Percentiles rank a stretch among this genome's conserved stretches.
These are phyloP conservation scores for Pichia membranifaciens DNA, from an alignment of 805 yeast species.

Conservation along the genomic window DNA sequence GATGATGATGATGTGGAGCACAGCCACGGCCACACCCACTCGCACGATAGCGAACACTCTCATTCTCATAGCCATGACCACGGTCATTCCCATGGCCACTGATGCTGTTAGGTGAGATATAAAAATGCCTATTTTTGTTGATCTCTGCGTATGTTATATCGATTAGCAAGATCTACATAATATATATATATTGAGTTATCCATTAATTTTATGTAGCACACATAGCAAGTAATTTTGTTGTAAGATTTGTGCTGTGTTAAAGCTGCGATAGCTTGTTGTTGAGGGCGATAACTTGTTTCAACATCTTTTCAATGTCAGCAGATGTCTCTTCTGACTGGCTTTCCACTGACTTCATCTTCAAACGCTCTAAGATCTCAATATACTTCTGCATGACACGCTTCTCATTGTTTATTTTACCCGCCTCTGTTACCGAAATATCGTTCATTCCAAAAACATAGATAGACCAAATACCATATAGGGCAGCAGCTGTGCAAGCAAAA, in stretches of 20 bases:
- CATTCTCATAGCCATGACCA: constrained; percentile 3
- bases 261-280: constrained; percentile 3
- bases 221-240: too few relatives aligned
- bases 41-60: constrained; percentile 1
- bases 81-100: not conserved
- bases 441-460: constrained; percentile 62
- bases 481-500: constrained; percentile 45
- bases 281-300: constrained; percentile 1
- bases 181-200: not conserved
- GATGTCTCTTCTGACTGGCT: not conserved
- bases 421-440: constrained; percentile 41
- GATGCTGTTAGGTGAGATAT: not conserved
- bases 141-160: too few relatives aligned
- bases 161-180: not conserved
- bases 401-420: constrained; percentile 14
- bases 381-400: constrained; percentile 15
- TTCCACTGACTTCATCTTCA: not conserved
- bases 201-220: not conserved
- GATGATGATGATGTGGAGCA: constrained; percentile 5
- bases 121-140: not conserved
- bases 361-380: not conserved
- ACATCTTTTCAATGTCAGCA: constrained; percentile 1
- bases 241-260: not conserved
- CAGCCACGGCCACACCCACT: not conserved
- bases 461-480: constrained; percentile 53